These are phyloP conservation scores for Chytriomyces confervae DNA, from an alignment of 192 early-diverging fungal species.

Conservation along the genomic window DNA sequence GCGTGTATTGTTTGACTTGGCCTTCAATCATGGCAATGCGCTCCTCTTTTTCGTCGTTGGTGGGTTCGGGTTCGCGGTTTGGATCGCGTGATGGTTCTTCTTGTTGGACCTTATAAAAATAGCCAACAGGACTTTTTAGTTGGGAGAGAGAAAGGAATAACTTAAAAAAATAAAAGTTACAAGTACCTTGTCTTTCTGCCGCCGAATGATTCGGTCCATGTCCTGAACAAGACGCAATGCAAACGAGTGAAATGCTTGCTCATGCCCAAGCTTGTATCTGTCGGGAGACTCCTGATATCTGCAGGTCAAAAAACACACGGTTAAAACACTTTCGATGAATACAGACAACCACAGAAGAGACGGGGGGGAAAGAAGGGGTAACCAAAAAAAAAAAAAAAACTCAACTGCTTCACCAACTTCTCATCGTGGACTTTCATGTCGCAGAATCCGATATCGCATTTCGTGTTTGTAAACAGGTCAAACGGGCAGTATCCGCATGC, in stretches of 20 bases:
- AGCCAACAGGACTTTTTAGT: not conserved
- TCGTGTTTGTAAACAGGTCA: constrained; percentile 86
- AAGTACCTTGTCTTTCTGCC: constrained; percentile 72
- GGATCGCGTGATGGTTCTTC: constrained; percentile 36
- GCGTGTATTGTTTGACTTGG: constrained; percentile 68
- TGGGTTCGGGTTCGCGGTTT: constrained; percentile 39
- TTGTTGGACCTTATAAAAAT: not conserved
- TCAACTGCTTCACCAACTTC: constrained; percentile 66
- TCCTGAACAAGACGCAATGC: constrained; percentile 69
- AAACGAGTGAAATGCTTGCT: constrained; percentile 73
- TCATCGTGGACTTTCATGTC: constrained; percentile 81
- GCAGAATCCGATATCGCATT: constrained; percentile 79
- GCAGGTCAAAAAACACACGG: not conserved
- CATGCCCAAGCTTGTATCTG: constrained; percentile 72
- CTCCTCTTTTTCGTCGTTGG: constrained; percentile 82
- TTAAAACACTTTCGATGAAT: not conserved
- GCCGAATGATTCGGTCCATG: constrained; percentile 73
- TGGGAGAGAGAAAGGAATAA: not conserved
- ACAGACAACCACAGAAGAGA: not conserved
- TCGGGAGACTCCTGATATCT: constrained; percentile 71
- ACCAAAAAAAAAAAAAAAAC: not conserved
- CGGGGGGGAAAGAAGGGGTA: not conserved
- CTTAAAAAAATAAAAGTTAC: constrained; percentile 38
- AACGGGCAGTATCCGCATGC: constrained; percentile 73
- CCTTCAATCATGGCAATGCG: constrained; percentile 80